Evolutionary conservation across 768 basidiomycete genomes (phyloP).

Genomic region (Suillus lakei): DNA sequence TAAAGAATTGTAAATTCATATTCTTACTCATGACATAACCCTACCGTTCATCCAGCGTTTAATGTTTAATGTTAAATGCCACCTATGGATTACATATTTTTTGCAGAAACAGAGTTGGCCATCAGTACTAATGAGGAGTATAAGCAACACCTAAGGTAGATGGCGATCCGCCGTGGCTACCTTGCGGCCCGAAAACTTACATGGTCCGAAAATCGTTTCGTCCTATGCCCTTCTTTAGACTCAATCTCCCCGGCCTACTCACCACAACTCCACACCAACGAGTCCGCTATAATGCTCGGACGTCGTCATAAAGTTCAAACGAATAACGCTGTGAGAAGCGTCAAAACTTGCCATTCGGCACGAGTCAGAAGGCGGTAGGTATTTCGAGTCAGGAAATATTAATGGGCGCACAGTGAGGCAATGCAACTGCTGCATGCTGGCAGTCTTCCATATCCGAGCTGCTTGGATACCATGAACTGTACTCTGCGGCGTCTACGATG

Average conservation of each 20-base stretch:
- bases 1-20: too few relatives aligned
- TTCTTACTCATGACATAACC: not conserved
- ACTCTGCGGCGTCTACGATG: not conserved
- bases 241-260: not conserved
- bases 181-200: not conserved
- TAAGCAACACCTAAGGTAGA: not conserved
- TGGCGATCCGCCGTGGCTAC: not conserved
- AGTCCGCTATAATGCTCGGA: not conserved
- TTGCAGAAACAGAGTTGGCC: not conserved
- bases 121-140: not conserved
- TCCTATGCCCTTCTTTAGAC: not conserved
- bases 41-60: not conserved
- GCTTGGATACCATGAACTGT: not conserved
- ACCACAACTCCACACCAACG: not conserved
- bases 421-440: not conserved
- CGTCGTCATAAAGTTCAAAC: not conserved
- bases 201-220: too few relatives aligned
- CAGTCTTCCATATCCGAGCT: not conserved
- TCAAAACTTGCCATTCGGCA: not conserved
- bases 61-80: not conserved
- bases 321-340: not conserved
- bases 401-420: not conserved
- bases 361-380: not conserved
- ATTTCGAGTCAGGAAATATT: not conserved
- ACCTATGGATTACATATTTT: not conserved